Conservation (phyloP, 2,329 filamentous ascomycete species). For the Colletotrichum noveboracense region DNA sequence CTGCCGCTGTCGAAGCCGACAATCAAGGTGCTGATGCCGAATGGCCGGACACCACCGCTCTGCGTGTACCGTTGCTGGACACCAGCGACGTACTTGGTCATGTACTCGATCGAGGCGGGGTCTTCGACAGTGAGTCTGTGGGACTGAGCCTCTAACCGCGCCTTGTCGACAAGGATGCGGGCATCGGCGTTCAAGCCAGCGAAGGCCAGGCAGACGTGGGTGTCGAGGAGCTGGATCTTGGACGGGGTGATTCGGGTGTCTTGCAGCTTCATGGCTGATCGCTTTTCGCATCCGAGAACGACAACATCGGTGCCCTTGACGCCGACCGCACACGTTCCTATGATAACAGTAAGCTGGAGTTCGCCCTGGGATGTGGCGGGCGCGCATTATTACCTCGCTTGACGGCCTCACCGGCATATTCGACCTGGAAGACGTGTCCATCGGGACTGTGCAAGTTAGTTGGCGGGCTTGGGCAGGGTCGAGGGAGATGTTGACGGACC, state of each 20-base stretch:
- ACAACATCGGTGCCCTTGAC: slow-evolving; percentile 96
- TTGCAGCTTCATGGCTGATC: slow-evolving; percentile 98
- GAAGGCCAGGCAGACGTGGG: slow-evolving; percentile 95
- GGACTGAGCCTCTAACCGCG: slow-evolving; percentile 94
- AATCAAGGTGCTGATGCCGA: slow-evolving; percentile 90
- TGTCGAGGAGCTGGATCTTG: slow-evolving; percentile 96
- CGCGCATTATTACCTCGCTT: slow-evolving; percentile 77
- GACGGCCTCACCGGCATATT: slow-evolving; percentile 98
- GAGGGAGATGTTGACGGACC: slow-evolving; percentile 53
- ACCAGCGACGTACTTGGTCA: slow-evolving; percentile 97
- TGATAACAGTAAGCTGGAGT: slow-evolving; percentile 27
- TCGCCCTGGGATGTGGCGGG: slow-evolving; percentile 16
- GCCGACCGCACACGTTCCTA: slow-evolving; percentile 95
- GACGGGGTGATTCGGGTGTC: slow-evolving; percentile 98
- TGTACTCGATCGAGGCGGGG: slow-evolving; percentile 97
- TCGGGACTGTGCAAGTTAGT: slow-evolving; percentile 80
- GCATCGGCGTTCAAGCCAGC: slow-evolving; percentile 97
- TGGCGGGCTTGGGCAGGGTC: slow-evolving; percentile 11
- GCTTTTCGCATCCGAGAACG: slow-evolving; percentile 97
- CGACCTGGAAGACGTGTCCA: slow-evolving; percentile 99
- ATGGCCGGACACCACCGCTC: slow-evolving; percentile 97
- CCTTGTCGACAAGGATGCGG: slow-evolving; percentile 97
- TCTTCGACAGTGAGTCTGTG: slow-evolving; percentile 97
- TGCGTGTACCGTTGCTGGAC: slow-evolving; percentile 99
- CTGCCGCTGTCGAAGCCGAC: slow-evolving; percentile 98